Evolutionary conservation across 805 yeast genomes (phyloP).

Genomic region (Pichia cabralensis): DNA sequence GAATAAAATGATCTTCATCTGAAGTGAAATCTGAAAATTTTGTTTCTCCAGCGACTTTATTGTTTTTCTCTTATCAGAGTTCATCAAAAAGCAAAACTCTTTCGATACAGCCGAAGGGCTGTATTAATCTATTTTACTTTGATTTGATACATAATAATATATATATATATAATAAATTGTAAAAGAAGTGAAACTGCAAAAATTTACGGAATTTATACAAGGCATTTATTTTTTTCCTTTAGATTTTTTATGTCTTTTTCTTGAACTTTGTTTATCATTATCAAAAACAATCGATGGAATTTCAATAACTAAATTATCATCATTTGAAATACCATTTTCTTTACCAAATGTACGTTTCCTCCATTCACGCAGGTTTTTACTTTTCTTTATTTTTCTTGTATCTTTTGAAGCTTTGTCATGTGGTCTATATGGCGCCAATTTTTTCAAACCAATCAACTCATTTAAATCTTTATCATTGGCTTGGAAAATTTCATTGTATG

Average conservation of each 20-base stretch:
- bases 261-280: slow-evolving; percentile 1
- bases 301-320: slow-evolving; percentile 16
- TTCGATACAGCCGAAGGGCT: too few relatives aligned
- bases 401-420: slow-evolving; percentile 65
- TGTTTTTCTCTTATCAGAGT: too few relatives aligned
- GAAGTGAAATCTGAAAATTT: too few relatives aligned
- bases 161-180: too few relatives aligned
- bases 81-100: too few relatives aligned
- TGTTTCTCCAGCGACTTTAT: too few relatives aligned
- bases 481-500: slow-evolving; percentile 74
- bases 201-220: too few relatives aligned
- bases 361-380: slow-evolving; percentile 82
- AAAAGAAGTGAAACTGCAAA: too few relatives aligned
- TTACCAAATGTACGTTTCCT: slow-evolving; percentile 67
- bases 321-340: slow-evolving; percentile 21
- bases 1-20: too few relatives aligned
- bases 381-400: slow-evolving; percentile 74
- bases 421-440: slow-evolving; percentile 86
- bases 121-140: too few relatives aligned
- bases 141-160: too few relatives aligned
- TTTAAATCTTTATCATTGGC: slow-evolving; percentile 87
- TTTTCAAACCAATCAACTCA: slow-evolving; percentile 77
- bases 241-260: not conserved
- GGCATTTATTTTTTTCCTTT: slow-evolving; percentile 1
- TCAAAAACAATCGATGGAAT: slow-evolving; percentile 20